Base-by-base conservation (phyloP, 257 asterid species). In the Dorcoceras hygrometricum region DNA sequence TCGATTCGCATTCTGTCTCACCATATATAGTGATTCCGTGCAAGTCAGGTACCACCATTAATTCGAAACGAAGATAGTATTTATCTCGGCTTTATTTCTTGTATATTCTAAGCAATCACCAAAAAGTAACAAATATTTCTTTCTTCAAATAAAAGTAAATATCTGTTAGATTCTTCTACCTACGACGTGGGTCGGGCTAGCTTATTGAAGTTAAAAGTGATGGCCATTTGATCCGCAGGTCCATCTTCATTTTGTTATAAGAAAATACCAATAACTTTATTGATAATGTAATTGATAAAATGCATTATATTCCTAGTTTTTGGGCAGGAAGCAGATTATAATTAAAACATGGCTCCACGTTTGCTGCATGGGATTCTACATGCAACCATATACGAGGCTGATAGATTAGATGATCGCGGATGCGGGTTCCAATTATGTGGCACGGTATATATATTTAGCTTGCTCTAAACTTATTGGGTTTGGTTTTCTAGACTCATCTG, bases 301-400 rank as follows among this genome's bases (percentile, higher is more conserved):
- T 56, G 26, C 20, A 39, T 46, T 25, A 8, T 19, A 36, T 5
- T 23, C 22, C 2, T 12, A n/a, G 36, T 73, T 39, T 19, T 0
- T 8, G 24, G 63, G 57, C 57, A 29, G 9, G 26, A 53, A 29
- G 55, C 59, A 16, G 60, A 14, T 62, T 46, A 27, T 57, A n/a
- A n/a, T n/a, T 5, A 63, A 34, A 48, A 68, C 8, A 83, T 85
- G 89, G 85, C 76, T 61, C 79, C 81, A 14, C 67, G 48, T 57
- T 70, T 89, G 89, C 88, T 91, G 56, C 98, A 91, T 70, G 98
- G 98, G 68, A 89, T 88, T 16, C 79, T 91, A 46, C 73, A 54
- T 66, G 96, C 83, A 16, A 86, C 84, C 32, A 83, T 91, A 67
- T 76, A 57, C 20, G 96, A 82, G 75, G 81, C 85, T 66, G 86